These are phyloP conservation scores for Fusarium secorum DNA, from an alignment of 2,329 filamentous ascomycete species.

Conservation along the genomic window DNA sequence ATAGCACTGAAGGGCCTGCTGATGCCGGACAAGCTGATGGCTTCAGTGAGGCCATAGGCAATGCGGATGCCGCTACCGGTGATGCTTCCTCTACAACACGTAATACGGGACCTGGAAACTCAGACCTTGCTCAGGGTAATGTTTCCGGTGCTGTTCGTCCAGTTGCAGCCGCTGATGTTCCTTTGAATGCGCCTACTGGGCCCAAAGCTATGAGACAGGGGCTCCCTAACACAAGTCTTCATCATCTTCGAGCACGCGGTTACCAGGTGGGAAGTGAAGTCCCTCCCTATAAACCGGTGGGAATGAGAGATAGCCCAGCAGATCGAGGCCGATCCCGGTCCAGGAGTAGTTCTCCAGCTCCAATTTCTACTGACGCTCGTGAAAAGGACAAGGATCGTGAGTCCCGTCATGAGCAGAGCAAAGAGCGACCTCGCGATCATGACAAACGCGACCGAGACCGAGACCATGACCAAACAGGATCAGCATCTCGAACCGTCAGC, in stretches of 20 bases:
- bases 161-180: conserved; percentile 51
- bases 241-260: conserved; percentile 66
- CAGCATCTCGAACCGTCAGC: conserved; percentile 42
- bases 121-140: conserved; percentile 29
- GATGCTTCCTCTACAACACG: conserved; percentile 34
- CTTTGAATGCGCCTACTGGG: conserved; percentile 83
- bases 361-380: conserved; percentile 34
- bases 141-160: conserved; percentile 44
- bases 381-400: conserved; percentile 48
- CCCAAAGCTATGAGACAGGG: conserved; percentile 95
- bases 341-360: conserved; percentile 57
- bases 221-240: conserved; percentile 80
- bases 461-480: conserved; percentile 45
- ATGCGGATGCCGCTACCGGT: conserved; percentile 34
- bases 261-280: conserved; percentile 55
- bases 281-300: conserved; percentile 38
- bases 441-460: conserved; percentile 39
- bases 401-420: conserved; percentile 47
- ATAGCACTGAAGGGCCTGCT: conserved; percentile 25
- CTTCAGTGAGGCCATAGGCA: conserved; percentile 46
- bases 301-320: conserved; percentile 28
- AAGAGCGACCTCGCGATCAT: conserved; percentile 43
- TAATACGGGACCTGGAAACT: conserved; percentile 23
- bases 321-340: conserved; percentile 52
- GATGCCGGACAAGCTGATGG: conserved; percentile 31